Base-by-base conservation (phyloP, 257 asterid species). In the Catharanthus roseus region DNA sequence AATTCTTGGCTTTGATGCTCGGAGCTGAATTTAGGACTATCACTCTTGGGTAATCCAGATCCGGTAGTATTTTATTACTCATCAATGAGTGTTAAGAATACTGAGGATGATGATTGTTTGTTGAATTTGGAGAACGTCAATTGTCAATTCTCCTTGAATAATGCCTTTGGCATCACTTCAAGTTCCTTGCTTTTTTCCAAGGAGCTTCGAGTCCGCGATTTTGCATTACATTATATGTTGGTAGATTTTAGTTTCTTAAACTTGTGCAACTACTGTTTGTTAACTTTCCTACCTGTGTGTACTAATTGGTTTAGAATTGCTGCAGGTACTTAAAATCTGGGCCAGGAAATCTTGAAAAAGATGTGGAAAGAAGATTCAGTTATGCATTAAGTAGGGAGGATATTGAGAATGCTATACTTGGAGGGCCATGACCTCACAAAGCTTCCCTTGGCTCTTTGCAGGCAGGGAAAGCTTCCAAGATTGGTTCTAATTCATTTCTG, bases 391-490 rank as follows among this genome's bases (percentile, higher is more conserved):
- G 99, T 76, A 85, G 99, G 80, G 99, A 95, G 79, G 99, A 95
- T 77, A 89, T 91, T 33, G 97, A 95, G 76, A 95, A 95, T 71
- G 97, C 99, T 54, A 87, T 95, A 72, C 97, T 95, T 56, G 99
- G 97, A 83, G 97, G 97, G 58, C 99, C 99, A 51, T 95, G 81
- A 87, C 93, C 96, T n/a, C n/a, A n/a, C n/a, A n/a, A n/a, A n/a
- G n/a, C n/a, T n/a, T n/a, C n/a, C n/a, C n/a, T n/a, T n/a, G n/a
- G n/a, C n/a, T n/a, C n/a, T n/a, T n/a, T n/a, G n/a, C n/a, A n/a
- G n/a, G n/a, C n/a, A n/a, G n/a, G 33, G 3, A 9, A 62, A 29
- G 0, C 28, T 16, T 34, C 28, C 65, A 18, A 24, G 34, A 60
- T 2, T n/a, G n/a, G n/a, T n/a, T n/a, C n/a, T n/a, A n/a, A n/a